Evolutionary conservation across 768 basidiomycete species (phyloP).

Genomic region (Mycena rebaudengoi): DNA sequence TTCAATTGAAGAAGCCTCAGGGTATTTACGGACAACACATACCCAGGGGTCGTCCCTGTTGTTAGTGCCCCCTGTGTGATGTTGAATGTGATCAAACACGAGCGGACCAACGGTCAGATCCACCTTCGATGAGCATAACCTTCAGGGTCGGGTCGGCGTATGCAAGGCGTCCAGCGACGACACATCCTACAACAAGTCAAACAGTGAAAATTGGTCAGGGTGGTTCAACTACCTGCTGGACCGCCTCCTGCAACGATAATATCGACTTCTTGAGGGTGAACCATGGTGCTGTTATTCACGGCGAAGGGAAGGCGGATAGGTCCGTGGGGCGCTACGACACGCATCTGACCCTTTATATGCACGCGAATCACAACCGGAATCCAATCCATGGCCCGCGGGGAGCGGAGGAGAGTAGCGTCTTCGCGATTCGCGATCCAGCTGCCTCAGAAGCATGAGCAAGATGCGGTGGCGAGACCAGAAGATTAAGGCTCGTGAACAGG

Average conservation of each 20-base stretch:
- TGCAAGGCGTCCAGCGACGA: conserved; percentile 73
- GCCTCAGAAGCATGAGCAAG: no score
- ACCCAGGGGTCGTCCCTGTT: conserved; percentile 79
- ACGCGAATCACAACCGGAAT: no score
- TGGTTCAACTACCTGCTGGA: conserved; percentile 64
- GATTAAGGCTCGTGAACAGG: no score
- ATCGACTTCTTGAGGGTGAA: conserved; percentile 77
- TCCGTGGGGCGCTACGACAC: no score
- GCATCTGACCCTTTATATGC: no score
- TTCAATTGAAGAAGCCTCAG: background rate
- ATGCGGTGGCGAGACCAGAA: no score
- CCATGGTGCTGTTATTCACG: conserved; percentile 48
- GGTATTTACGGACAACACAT: background rate
- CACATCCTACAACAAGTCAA: conserved; percentile 61
- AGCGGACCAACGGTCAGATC: conserved; percentile 4
- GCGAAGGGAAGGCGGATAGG: no score
- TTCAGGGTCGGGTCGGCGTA: conserved; percentile 77
- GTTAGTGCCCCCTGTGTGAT: conserved; percentile 63
- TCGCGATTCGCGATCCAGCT: no score
- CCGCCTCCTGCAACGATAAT: conserved; percentile 76
- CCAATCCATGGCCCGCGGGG: no score
- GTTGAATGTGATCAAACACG: background rate
- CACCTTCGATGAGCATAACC: conserved; percentile 80
- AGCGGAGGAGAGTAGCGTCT: no score
- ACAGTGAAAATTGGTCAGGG: background rate